Conservation (phyloP, 2,329 filamentous ascomycete genomes). For the Monilinia vaccinii-corymbosi region DNA sequence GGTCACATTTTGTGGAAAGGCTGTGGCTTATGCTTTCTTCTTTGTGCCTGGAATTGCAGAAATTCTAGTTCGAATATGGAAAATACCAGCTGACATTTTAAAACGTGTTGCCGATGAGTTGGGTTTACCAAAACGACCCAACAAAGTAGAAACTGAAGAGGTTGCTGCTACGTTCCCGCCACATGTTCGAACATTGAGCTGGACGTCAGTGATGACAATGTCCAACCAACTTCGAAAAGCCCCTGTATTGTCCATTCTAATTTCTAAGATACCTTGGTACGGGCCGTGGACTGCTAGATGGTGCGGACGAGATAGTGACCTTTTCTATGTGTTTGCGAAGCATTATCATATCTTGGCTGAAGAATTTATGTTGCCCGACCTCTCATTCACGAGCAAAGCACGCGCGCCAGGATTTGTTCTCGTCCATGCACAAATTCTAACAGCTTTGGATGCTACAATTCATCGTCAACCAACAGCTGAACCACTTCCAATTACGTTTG, state of each 20-base stretch:
- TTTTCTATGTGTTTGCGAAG: constrained; percentile 67
- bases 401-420: constrained; percentile 52
- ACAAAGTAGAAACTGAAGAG: constrained; percentile 34
- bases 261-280: constrained; percentile 55
- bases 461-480: constrained; percentile 46
- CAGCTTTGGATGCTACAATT: constrained; percentile 57
- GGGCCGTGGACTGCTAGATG: constrained; percentile 62
- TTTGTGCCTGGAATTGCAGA: constrained; percentile 65
- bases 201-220: constrained; percentile 48
- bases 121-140: constrained; percentile 45
- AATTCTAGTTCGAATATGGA: constrained; percentile 58
- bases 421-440: constrained; percentile 59
- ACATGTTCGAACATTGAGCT: constrained; percentile 50
- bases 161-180: constrained; percentile 31
- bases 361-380: constrained; percentile 44
- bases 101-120: constrained; percentile 53
- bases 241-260: constrained; percentile 46
- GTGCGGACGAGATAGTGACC: constrained; percentile 63
- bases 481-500: constrained; percentile 51
- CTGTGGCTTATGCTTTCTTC: constrained; percentile 64
- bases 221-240: constrained; percentile 46
- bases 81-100: constrained; percentile 47
- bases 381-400: constrained; percentile 45
- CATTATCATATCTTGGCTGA: constrained; percentile 58
- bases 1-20: constrained; percentile 64